These are phyloP conservation scores for Cryptococcus amylolentus DNA, from an alignment of 1,284 basidiomycete genomes.

Conservation along the genomic window DNA sequence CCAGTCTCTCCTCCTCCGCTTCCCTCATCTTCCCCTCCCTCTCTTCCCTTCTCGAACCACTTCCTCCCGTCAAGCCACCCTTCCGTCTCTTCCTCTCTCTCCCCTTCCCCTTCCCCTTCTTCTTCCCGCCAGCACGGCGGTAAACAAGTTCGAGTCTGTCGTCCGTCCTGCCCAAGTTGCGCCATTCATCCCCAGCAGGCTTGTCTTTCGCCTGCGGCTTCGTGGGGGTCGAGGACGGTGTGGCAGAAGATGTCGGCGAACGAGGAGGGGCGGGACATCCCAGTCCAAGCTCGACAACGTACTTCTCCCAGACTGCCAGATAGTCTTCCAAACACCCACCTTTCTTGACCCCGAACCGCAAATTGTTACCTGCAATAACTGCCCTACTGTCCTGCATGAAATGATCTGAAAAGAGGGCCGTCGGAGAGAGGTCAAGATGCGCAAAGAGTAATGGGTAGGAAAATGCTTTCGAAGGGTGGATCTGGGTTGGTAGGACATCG, in stretches of 20 bases:
- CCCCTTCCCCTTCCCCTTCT: slow-evolving; percentile 20
- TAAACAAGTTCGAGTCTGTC: slow-evolving; percentile 48
- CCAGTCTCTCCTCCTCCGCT: slow-evolving; percentile 18
- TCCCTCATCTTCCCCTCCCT: not conserved
- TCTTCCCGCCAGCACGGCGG: slow-evolving; percentile 31
- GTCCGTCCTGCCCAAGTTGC: slow-evolving; percentile 28
- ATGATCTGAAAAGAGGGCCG: slow-evolving; percentile 54
- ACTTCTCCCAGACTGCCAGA: slow-evolving; percentile 34
- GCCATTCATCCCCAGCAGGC: slow-evolving; percentile 9
- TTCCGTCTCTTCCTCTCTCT: slow-evolving; percentile 8
- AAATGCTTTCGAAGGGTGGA: slow-evolving; percentile 18
- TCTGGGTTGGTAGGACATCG: slow-evolving; percentile 7
- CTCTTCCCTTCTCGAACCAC: no score
- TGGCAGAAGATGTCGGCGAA: no score
- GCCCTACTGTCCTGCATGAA: slow-evolving; percentile 59
- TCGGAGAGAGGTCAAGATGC: slow-evolving; percentile 55
- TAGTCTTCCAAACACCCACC: slow-evolving; percentile 39
- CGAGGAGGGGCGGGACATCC: slow-evolving; percentile 10
- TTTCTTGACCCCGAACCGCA: slow-evolving; percentile 24
- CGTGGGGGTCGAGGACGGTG: not conserved
- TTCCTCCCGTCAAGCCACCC: not conserved
- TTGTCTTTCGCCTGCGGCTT: not conserved
- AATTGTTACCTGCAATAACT: slow-evolving; percentile 43
- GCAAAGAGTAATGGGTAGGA: slow-evolving; percentile 52
- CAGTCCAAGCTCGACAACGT: slow-evolving; percentile 41